These are phyloP conservation scores for Pseudogymnoascus sp. DNA, from an alignment of 2,329 filamentous ascomycete genomes.

Conservation along the genomic window DNA sequence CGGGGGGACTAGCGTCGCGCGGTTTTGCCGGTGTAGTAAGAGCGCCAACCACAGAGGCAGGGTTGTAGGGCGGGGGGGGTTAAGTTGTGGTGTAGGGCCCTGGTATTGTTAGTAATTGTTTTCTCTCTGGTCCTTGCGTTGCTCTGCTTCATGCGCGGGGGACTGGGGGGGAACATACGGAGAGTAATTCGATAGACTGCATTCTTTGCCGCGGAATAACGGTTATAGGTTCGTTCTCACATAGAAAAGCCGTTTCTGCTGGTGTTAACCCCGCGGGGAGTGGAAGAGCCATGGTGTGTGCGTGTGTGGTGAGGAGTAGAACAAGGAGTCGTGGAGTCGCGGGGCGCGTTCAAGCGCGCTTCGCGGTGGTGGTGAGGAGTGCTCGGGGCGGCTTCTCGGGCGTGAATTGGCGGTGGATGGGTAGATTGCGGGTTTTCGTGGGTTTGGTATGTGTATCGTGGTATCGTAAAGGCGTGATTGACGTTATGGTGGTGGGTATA, in stretches of 20 bases:
- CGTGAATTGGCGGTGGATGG: not conserved
- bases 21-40: constrained; percentile 86
- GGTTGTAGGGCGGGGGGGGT: constrained; percentile 71
- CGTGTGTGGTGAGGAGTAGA: not conserved
- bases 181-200: constrained; percentile 75
- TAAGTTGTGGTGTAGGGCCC: constrained; percentile 70
- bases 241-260: constrained; percentile 84
- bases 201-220: constrained; percentile 86
- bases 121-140: not conserved
- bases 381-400: not conserved
- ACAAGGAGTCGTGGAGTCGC: not conserved
- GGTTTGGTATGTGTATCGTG: not conserved
- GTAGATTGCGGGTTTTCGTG: not conserved
- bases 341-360: not conserved
- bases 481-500: not conserved
- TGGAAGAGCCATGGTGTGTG: constrained; percentile 27
- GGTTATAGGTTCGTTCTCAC: constrained; percentile 95
- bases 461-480: not conserved
- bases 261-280: constrained; percentile 57
- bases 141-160: constrained; percentile 46
- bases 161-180: constrained; percentile 71
- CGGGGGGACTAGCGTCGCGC: constrained; percentile 87
- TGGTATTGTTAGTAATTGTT: constrained; percentile 32
- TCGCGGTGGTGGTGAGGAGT: not conserved
- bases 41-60: constrained; percentile 92